Percentiles rank a stretch among this genome's conserved stretches.
Conservation (phyloP, 2,329 filamentous ascomycete species). For the Fusarium sp. region DNA sequence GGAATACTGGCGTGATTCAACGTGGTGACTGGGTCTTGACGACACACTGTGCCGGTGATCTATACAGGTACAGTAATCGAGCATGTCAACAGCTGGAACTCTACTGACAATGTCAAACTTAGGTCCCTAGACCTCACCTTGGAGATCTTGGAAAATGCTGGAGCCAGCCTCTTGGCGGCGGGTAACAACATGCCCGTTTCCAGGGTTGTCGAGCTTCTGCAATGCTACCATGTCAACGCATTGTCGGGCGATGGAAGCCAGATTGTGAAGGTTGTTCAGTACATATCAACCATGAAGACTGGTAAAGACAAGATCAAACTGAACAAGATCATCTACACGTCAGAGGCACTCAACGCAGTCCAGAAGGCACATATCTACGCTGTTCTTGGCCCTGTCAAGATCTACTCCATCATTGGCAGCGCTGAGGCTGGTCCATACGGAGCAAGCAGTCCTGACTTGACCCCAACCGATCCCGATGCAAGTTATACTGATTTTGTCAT, state of each 20-base stretch:
- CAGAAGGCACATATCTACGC: slow-evolving; percentile 49
- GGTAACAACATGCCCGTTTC: slow-evolving; percentile 45
- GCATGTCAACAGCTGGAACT: too few species aligned
- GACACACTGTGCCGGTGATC: slow-evolving; percentile 48
- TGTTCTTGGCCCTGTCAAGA: slow-evolving; percentile 47
- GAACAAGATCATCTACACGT: slow-evolving; percentile 58
- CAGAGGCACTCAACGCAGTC: slow-evolving; percentile 50
- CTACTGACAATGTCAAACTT: too few species aligned
- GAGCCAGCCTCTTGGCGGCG: slow-evolving; percentile 52
- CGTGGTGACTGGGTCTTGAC: slow-evolving; percentile 54
- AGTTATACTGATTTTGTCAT: slow-evolving; percentile 51
- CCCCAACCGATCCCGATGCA: slow-evolving; percentile 6
- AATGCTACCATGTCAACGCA: slow-evolving; percentile 51
- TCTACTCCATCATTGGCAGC: slow-evolving; percentile 56
- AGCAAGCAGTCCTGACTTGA: slow-evolving; percentile 47
- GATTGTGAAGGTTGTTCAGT: slow-evolving; percentile 50
- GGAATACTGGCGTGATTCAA: slow-evolving; percentile 44
- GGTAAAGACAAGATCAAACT: slow-evolving; percentile 45
- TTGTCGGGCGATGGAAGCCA: slow-evolving; percentile 54
- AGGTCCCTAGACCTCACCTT: slow-evolving; percentile 54
- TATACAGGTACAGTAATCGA: slow-evolving; percentile 51
- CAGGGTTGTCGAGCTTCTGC: slow-evolving; percentile 43
- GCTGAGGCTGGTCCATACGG: slow-evolving; percentile 57
- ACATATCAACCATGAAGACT: slow-evolving; percentile 47
- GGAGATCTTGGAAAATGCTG: slow-evolving; percentile 56